Evolutionary conservation across 345 rosid species (phyloP).

Genomic region (Alliaria petiolata): DNA sequence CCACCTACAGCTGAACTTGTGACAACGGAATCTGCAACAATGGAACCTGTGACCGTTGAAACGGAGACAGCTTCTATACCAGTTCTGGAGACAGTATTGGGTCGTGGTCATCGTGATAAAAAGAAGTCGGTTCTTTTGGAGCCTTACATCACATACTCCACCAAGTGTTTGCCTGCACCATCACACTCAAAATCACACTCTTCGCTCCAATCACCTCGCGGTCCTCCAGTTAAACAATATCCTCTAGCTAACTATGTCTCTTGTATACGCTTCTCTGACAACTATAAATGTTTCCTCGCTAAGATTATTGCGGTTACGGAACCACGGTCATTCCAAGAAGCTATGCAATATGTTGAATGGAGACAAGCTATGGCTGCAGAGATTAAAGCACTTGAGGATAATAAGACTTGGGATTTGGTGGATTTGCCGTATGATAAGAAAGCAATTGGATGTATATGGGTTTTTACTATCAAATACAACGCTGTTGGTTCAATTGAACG

Average conservation of each 20-base stretch:
- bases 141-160: too few relatives aligned
- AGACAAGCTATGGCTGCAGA: background rate
- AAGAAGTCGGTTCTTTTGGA: too few relatives aligned
- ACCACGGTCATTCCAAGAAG: background rate
- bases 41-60: too few relatives aligned
- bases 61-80: too few relatives aligned
- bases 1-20: too few relatives aligned
- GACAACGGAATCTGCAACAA: too few relatives aligned
- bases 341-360: background rate
- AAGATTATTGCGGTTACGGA: background rate
- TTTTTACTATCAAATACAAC: background rate
- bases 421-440: background rate
- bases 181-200: background rate
- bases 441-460: background rate
- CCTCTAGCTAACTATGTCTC: background rate
- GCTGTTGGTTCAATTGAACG: background rate
- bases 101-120: too few relatives aligned
- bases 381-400: background rate
- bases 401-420: background rate
- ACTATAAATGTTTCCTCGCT: background rate
- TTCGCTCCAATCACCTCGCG: background rate
- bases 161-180: background rate
- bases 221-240: background rate
- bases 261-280: background rate
- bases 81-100: too few relatives aligned